Evolutionary conservation across 192 early-diverging fungal species (phyloP).

Genomic region (Coemansia sp.): DNA sequence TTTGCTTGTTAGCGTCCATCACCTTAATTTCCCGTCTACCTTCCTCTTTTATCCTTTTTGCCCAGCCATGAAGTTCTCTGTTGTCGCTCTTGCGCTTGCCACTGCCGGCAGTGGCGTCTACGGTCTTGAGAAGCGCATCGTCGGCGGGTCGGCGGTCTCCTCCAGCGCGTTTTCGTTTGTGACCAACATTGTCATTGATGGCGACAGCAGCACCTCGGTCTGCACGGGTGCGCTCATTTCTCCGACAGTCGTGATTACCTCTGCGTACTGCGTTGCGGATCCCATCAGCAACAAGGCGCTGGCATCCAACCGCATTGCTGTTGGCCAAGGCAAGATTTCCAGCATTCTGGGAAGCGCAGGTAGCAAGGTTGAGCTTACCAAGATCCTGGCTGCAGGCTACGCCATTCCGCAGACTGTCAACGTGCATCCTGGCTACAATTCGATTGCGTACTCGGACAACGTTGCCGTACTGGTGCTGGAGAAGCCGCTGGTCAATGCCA

Average conservation of each 20-base stretch:
- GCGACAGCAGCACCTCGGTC: constrained; percentile 9
- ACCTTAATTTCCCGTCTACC: not conserved
- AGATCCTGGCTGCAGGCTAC: constrained; percentile 24
- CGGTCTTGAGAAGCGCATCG: constrained; percentile 33
- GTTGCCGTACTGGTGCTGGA: constrained; percentile 36
- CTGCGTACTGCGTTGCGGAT: constrained; percentile 44
- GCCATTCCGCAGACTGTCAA: constrained; percentile 20
- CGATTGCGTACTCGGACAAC: constrained; percentile 47
- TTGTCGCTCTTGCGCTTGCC: constrained; percentile 28
- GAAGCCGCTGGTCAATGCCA: constrained; percentile 29
- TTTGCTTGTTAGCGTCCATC: not conserved
- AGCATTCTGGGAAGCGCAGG: constrained; percentile 14
- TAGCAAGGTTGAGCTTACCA: constrained; percentile 8
- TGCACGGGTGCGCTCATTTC: constrained; percentile 50
- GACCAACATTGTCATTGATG: constrained; percentile 24
- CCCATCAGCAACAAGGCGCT: constrained; percentile 51
- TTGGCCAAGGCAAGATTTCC: constrained; percentile 31
- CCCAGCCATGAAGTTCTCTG: constrained; percentile 33
- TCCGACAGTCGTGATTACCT: constrained; percentile 31
- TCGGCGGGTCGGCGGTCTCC: constrained; percentile 24
- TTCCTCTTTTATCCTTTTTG: not conserved
- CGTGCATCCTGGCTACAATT: constrained; percentile 48
- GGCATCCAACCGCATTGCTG: constrained; percentile 16
- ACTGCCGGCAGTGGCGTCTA: constrained; percentile 30
- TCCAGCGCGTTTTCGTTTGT: constrained; percentile 28